Evolutionary conservation across 2,329 filamentous ascomycete species (phyloP).

Genomic region (Ophiostoma ulmi): DNA sequence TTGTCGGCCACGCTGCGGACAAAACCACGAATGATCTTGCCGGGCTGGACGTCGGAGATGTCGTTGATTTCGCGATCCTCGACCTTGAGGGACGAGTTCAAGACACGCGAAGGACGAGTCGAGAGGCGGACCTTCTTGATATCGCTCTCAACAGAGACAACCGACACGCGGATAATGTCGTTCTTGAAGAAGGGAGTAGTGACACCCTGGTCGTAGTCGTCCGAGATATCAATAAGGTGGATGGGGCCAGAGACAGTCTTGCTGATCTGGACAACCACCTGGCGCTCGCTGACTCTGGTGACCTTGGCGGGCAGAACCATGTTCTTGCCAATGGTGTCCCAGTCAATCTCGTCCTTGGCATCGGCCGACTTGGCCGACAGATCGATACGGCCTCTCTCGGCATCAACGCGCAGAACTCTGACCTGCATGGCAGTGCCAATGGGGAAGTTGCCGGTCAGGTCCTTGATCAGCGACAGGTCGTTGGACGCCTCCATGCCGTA

Average conservation of each 20-base stretch:
- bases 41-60: conserved; percentile 64
- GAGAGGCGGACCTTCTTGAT: conserved; percentile 85
- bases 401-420: conserved; percentile 69
- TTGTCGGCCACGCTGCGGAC: conserved; percentile 85
- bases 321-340: conserved; percentile 68
- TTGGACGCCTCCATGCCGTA: conserved; percentile 79
- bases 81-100: conserved; percentile 77
- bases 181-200: conserved; percentile 73
- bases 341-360: conserved; percentile 54
- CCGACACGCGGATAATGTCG: conserved; percentile 80
- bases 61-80: conserved; percentile 74
- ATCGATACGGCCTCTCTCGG: conserved; percentile 69
- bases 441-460: conserved; percentile 76
- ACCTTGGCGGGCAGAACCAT: conserved; percentile 79
- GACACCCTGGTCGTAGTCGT: conserved; percentile 79
- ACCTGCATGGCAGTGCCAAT: conserved; percentile 83
- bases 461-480: conserved; percentile 71
- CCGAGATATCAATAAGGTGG: conserved; percentile 74
- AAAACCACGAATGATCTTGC: conserved; percentile 83
- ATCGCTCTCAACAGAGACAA: conserved; percentile 70
- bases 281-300: conserved; percentile 77
- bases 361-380: conserved; percentile 66
- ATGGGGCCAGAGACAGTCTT: conserved; percentile 74
- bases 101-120: conserved; percentile 75
- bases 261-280: conserved; percentile 79